A percentile compares a stretch with the other conserved stretches of the same genome.
phyloP scores from a whole-genome alignment of 2,329 filamentous ascomycete genomes.

The Dactylonectria estremocensis region DNA sequence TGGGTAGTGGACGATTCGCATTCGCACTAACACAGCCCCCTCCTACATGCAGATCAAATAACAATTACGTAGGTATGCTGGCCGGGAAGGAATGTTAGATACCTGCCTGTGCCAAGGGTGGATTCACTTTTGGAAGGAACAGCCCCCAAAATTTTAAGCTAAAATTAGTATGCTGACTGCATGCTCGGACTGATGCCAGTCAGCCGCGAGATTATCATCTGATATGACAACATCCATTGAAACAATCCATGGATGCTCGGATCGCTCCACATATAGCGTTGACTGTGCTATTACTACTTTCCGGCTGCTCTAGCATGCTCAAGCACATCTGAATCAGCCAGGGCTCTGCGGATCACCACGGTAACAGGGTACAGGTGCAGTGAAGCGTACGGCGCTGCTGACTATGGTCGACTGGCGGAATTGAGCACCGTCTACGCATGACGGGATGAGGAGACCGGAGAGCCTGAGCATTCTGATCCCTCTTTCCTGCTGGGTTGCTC shows the following conservation, averaged over 20 bases:
- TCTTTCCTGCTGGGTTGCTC: too few species aligned
- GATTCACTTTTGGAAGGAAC: neutral
- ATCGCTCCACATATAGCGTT: neutral
- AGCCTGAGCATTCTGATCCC: too few species aligned
- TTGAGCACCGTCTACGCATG: too few species aligned
- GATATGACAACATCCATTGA: neutral
- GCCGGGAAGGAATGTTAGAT: neutral
- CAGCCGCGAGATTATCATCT: neutral
- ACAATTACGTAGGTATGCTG: neutral
- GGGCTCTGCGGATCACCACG: neutral
- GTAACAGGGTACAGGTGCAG: too few species aligned
- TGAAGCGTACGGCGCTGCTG: too few species aligned
- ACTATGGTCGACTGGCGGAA: too few species aligned
- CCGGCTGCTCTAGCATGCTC: neutral
- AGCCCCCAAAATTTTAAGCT: neutral
- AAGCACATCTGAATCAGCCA: neutral
- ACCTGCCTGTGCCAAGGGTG: neutral
- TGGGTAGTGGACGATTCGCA: neutral
- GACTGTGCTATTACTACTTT: neutral
- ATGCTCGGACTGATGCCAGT: neutral
- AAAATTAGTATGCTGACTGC: conserved; percentile 3
- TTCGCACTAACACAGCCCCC: neutral
- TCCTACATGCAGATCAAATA: neutral
- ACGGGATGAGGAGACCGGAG: too few species aligned
- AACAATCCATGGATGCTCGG: neutral